phyloP scores from a whole-genome alignment of 768 basidiomycete genomes.

The Tulasnella sp. region DNA sequence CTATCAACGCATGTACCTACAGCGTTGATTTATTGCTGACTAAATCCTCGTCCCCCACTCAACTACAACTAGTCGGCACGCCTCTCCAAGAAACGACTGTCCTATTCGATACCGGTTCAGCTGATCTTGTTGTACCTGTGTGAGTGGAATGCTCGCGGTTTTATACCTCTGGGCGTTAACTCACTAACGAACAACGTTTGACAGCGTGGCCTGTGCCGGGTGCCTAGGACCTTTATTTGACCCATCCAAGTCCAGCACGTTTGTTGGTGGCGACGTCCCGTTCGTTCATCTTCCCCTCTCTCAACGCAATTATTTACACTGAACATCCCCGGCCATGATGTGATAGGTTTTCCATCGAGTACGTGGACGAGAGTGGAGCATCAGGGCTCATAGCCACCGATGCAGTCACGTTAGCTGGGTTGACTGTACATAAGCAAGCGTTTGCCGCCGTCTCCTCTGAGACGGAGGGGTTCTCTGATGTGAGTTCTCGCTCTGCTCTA shows the following conservation, averaged over 20 bases:
- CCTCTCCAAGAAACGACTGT: neutral
- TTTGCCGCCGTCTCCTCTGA: conserved; percentile 40
- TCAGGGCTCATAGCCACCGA: conserved; percentile 30
- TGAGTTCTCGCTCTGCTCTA: neutral
- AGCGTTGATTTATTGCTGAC: neutral
- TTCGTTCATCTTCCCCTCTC: neutral
- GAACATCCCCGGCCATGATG: too few relatives aligned
- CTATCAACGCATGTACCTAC: neutral
- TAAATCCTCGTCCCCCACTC: neutral
- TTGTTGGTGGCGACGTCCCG: neutral
- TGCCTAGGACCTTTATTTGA: neutral
- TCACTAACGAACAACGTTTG: too few relatives aligned
- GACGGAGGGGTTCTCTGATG: conserved; percentile 25
- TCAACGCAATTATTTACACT: neutral
- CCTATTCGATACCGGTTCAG: neutral
- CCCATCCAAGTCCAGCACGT: neutral
- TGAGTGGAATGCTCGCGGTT: neutral
- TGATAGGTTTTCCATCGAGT: neutral
- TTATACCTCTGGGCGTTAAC: too few relatives aligned
- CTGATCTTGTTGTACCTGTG: neutral
- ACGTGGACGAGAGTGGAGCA: neutral
- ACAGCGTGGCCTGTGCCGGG: neutral
- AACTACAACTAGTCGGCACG: neutral
- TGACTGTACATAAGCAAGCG: conserved; percentile 38
- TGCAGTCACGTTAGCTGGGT: conserved; percentile 39